Percentiles rank a stretch among this genome's conserved stretches.
phyloP scores from a whole-genome alignment of 75 land plant genomes.

The Pinus taeda region DNA sequence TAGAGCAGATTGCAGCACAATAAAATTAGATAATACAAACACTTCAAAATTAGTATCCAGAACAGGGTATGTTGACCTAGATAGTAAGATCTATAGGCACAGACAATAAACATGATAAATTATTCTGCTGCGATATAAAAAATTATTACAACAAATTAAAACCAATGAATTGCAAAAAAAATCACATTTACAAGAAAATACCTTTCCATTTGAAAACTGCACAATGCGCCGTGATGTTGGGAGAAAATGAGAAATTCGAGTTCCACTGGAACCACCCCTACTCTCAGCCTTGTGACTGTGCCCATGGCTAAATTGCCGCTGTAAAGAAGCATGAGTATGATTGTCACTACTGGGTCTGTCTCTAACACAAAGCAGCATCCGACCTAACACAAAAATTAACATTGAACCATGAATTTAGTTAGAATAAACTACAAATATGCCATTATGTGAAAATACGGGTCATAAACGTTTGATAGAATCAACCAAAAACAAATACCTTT shows the following conservation, averaged over 20 bases:
- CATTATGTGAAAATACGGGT: background rate
- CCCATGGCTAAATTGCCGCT: conserved; percentile 96
- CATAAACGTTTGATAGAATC: background rate
- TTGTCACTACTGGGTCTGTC: conserved; percentile 67
- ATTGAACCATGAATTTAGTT: background rate
- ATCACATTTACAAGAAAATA: conserved; percentile 10
- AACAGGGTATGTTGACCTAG: background rate
- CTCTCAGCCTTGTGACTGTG: conserved; percentile 65
- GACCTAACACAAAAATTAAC: conserved; percentile 39
- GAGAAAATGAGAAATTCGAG: conserved; percentile 86
- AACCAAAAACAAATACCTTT: background rate
- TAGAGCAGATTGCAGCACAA: background rate
- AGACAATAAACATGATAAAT: background rate
- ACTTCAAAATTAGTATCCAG: background rate
- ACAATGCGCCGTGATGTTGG: conserved; percentile 97
- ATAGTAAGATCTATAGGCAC: background rate
- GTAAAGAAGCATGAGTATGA: conserved; percentile 74
- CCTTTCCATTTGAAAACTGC: conserved; percentile 98
- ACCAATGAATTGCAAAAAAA: background rate
- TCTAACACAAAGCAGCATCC: conserved; percentile 96
- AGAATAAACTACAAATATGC: background rate
- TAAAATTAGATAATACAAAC: background rate
- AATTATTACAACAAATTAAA: background rate
- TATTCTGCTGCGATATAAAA: background rate
- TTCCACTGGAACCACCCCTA: conserved; percentile 54